Evolutionary conservation across 306 rosid species (phyloP).

Genomic region (Ammopiptanthus mongolicus): DNA sequence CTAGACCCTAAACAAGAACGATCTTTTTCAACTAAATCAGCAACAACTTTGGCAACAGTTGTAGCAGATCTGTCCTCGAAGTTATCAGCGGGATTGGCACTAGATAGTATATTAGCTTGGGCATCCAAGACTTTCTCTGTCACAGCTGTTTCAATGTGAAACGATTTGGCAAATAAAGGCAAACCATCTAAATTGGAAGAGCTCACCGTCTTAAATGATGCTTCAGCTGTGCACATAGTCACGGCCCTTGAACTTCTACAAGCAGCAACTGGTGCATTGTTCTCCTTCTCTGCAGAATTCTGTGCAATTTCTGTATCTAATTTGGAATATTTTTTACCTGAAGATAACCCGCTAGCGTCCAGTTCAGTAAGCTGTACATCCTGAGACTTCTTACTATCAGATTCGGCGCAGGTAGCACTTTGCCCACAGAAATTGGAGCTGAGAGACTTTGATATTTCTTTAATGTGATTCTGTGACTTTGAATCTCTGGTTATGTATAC

Average conservation of each 20-base stretch:
- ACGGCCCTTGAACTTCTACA: slow-evolving; percentile 27
- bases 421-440: slow-evolving; percentile 8
- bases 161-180: slow-evolving; percentile 24
- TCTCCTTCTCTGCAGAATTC: slow-evolving; percentile 30
- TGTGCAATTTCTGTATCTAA: slow-evolving; percentile 17
- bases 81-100: slow-evolving; percentile 13
- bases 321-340: slow-evolving; percentile 26
- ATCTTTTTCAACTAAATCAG: slow-evolving; percentile 22
- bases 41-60: slow-evolving; percentile 22
- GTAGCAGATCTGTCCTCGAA: slow-evolving; percentile 26
- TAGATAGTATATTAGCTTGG: slow-evolving; percentile 27
- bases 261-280: slow-evolving; percentile 24
- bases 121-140: slow-evolving; percentile 17
- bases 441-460: slow-evolving; percentile 11
- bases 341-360: slow-evolving; percentile 26
- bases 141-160: slow-evolving; percentile 8
- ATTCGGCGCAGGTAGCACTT: slow-evolving; percentile 11
- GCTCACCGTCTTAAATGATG: slow-evolving; percentile 16
- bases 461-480: background rate
- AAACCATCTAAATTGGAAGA: slow-evolving; percentile 28
- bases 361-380: slow-evolving; percentile 8
- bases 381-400: slow-evolving; percentile 21
- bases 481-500: slow-evolving; percentile 10
- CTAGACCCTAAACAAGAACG: slow-evolving; percentile 22
- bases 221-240: slow-evolving; percentile 25